These are phyloP conservation scores for Metrosideros polymorpha DNA, from an alignment of 441 rosid genomes.

Conservation along the genomic window DNA sequence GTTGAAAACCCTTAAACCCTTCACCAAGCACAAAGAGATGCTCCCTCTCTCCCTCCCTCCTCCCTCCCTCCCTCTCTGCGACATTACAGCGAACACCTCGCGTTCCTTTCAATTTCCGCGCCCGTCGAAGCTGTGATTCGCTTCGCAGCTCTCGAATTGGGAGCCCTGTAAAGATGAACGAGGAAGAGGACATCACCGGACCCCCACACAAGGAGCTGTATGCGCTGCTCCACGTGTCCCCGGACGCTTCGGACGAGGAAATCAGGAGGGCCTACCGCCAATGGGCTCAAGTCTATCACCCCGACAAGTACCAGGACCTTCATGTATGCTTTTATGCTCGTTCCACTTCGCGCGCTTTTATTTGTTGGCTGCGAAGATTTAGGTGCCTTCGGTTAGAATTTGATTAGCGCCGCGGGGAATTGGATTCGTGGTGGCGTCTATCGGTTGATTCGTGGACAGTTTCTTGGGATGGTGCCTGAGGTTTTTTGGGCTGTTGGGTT, in stretches of 20 bases:
- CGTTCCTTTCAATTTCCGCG: neutral
- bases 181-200: conserved; percentile 9
- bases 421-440: neutral
- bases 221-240: conserved; percentile 78
- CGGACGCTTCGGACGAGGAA: conserved; percentile 89
- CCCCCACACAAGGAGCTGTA: conserved; percentile 67
- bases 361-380: neutral
- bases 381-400: neutral
- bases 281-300: conserved; percentile 98
- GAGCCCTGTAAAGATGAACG: conserved; percentile 2
- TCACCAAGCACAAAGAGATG: neutral
- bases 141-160: neutral
- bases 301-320: conserved; percentile 77
- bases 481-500: neutral
- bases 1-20: neutral
- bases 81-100: neutral
- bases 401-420: neutral
- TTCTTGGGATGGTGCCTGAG: neutral
- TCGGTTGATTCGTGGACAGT: neutral
- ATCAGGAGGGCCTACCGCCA: conserved; percentile 85
- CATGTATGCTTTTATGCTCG: conserved; percentile 25
- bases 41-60: neutral
- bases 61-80: neutral
- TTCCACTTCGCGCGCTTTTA: neutral
- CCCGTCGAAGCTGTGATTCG: neutral